A percentile compares a stretch with the other conserved stretches of the same genome.
phyloP scores from a whole-genome alignment of 1,139 yeast genomes.

The Ashbya aceris region DNA sequence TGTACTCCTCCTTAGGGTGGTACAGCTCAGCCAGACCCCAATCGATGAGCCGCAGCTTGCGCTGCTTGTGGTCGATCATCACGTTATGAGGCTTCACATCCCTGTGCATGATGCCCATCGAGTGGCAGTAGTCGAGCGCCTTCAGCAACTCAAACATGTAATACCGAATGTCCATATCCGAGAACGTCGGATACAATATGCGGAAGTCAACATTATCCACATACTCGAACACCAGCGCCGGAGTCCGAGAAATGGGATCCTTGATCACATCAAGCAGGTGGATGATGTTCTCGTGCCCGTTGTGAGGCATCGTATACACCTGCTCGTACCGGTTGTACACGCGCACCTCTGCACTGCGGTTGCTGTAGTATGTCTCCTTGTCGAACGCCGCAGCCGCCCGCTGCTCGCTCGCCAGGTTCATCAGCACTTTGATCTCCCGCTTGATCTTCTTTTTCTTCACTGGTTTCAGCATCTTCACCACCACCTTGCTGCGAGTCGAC shows the following conservation, averaged over 20 bases:
- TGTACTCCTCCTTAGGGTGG: slow-evolving; percentile 89
- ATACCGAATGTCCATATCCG: slow-evolving; percentile 72
- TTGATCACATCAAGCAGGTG: slow-evolving; percentile 77
- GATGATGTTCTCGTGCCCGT: slow-evolving; percentile 49
- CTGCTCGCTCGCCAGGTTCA: slow-evolving; percentile 46
- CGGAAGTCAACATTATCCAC: slow-evolving; percentile 88
- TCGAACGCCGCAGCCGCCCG: slow-evolving; percentile 25
- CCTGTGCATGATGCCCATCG: slow-evolving; percentile 97
- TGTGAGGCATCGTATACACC: slow-evolving; percentile 26
- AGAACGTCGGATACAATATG: slow-evolving; percentile 80
- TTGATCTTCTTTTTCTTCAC: slow-evolving; percentile 94
- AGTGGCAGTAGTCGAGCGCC: slow-evolving; percentile 90
- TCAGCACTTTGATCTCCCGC: slow-evolving; percentile 86
- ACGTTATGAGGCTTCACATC: slow-evolving; percentile 98
- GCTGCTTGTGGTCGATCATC: slow-evolving; percentile 85
- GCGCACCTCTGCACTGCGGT: slow-evolving; percentile 20
- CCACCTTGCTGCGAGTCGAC: slow-evolving; percentile 47
- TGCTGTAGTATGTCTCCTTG: slow-evolving; percentile 23
- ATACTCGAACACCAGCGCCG: slow-evolving; percentile 87
- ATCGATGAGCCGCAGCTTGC: slow-evolving; percentile 74
- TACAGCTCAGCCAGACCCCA: slow-evolving; percentile 99
- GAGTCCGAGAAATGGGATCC: slow-evolving; percentile 85
- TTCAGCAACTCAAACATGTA: slow-evolving; percentile 82
- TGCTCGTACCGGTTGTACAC: slow-evolving; percentile 18
- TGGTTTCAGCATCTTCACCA: slow-evolving; percentile 92